phyloP scores from a whole-genome alignment of 352 stramenopile species.

The Pythium aquatile region DNA sequence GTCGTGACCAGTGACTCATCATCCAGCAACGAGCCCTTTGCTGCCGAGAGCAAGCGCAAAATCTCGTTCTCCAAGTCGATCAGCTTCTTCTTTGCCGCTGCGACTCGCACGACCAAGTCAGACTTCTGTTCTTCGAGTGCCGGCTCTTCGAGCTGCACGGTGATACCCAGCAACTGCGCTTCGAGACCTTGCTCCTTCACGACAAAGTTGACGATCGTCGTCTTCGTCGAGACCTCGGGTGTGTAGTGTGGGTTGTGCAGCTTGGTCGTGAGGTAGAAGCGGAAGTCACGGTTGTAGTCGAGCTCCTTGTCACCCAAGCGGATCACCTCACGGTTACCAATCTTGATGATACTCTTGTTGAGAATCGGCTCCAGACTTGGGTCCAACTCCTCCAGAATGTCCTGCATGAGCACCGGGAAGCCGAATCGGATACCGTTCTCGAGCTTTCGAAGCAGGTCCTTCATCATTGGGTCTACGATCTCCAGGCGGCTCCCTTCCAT shows the following conservation, averaged over 20 bases:
- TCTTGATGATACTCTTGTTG: slow-evolving; percentile 94
- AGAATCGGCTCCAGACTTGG: slow-evolving; percentile 93
- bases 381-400: slow-evolving; percentile 96
- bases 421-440: slow-evolving; percentile 95
- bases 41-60: slow-evolving; percentile 87
- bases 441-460: slow-evolving; percentile 92
- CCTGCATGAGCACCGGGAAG: slow-evolving; percentile 92
- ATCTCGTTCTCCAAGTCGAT: slow-evolving; percentile 97
- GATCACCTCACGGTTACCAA: slow-evolving; percentile 93
- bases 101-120: slow-evolving; percentile 89
- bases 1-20: slow-evolving; percentile 94
- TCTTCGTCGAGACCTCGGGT: slow-evolving; percentile 94
- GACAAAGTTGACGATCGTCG: slow-evolving; percentile 96
- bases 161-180: slow-evolving; percentile 92
- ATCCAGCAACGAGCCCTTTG: slow-evolving; percentile 92
- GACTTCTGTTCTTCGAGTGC: slow-evolving; percentile 94
- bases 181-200: slow-evolving; percentile 95
- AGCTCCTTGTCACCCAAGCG: slow-evolving; percentile 94
- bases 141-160: slow-evolving; percentile 93
- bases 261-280: slow-evolving; percentile 96
- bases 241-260: slow-evolving; percentile 96
- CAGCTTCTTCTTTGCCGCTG: slow-evolving; percentile 93
- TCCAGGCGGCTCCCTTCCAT: slow-evolving; percentile 89
- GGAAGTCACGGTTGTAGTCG: slow-evolving; percentile 94
- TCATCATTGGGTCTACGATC: slow-evolving; percentile 95